These are phyloP conservation scores for Oenanthe sinensis DNA, from an alignment of 129 eudicot genomes.

Conservation along the genomic window DNA sequence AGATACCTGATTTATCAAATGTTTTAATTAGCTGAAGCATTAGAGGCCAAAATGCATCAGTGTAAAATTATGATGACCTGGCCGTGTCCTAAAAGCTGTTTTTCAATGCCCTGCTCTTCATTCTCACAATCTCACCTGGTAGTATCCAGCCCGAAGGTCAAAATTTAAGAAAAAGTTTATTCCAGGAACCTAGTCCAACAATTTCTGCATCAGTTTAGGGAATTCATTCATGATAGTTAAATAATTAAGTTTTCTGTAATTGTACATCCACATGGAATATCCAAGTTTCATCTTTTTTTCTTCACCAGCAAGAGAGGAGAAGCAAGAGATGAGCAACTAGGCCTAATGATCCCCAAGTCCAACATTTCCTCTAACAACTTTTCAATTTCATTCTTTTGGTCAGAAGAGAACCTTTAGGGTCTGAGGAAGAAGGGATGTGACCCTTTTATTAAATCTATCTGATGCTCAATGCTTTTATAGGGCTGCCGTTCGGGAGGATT, in stretches of 20 bases:
- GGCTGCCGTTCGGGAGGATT: too few species aligned
- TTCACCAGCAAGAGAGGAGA: background rate
- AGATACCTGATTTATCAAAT: background rate
- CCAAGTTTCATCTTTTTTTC: background rate
- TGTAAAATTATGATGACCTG: background rate
- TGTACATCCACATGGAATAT: background rate
- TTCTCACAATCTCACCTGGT: too few species aligned
- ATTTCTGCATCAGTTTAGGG: too few species aligned
- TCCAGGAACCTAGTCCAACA: background rate
- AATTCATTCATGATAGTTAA: background rate
- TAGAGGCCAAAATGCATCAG: background rate
- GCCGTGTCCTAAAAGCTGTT: background rate
- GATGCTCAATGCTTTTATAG: background rate
- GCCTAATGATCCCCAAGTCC: background rate
- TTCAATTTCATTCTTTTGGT: background rate
- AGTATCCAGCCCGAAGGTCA: background rate
- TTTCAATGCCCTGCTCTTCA: background rate
- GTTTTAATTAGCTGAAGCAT: background rate
- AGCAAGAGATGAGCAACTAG: background rate
- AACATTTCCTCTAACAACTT: background rate
- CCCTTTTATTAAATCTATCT: background rate
- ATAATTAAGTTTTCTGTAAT: background rate
- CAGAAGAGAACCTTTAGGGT: too few species aligned
- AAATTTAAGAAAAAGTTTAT: background rate
- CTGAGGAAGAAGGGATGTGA: background rate